Conservation (phyloP, 345 rosid species). For the Euphorbia peplus region DNA sequence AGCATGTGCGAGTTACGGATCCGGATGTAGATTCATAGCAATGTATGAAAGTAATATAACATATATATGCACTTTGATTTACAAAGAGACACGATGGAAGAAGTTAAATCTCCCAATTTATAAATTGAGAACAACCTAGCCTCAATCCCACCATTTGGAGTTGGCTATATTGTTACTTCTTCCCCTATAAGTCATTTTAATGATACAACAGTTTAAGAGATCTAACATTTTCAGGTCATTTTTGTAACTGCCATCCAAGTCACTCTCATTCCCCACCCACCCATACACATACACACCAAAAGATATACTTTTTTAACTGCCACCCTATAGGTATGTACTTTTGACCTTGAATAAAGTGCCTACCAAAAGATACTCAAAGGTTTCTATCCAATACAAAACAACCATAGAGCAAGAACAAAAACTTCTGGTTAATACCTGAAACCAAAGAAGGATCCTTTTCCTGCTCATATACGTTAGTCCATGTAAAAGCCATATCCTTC, state of each 20-base stretch:
- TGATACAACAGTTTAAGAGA: too few species aligned
- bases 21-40: not conserved
- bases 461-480: slow-evolving; percentile 67
- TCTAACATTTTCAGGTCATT: too few species aligned
- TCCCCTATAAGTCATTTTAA: too few species aligned
- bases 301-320: too few species aligned
- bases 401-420: not conserved
- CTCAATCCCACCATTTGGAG: too few species aligned
- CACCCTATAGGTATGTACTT: not conserved
- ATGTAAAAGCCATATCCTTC: slow-evolving; percentile 58
- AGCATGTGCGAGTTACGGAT: not conserved
- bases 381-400: not conserved
- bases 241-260: too few species aligned
- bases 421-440: slow-evolving; percentile 31
- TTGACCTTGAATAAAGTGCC: not conserved
- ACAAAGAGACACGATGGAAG: not conserved
- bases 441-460: slow-evolving; percentile 28
- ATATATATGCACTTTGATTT: not conserved
- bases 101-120: not conserved
- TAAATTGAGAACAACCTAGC: not conserved
- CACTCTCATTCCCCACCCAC: too few species aligned
- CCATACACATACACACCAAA: too few species aligned
- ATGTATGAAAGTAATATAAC: not conserved
- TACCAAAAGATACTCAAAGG: not conserved
- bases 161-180: too few species aligned